phyloP scores from a whole-genome alignment of 306 rosid genomes.

The Vigna unguiculata region DNA sequence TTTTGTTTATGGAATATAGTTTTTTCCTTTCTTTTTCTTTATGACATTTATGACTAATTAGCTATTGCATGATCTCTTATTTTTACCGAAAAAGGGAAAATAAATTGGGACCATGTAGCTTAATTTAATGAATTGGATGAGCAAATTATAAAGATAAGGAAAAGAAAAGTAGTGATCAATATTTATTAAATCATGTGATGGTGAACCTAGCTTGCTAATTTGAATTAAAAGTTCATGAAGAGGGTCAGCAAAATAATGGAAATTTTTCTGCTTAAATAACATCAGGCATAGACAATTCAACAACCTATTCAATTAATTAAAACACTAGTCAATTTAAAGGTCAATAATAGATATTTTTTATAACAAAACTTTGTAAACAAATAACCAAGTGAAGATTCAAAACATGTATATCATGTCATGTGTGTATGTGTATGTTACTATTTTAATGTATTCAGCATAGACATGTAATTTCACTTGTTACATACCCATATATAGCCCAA shows the following conservation, averaged over 20 bases:
- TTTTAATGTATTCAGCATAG: background rate
- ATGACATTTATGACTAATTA: background rate
- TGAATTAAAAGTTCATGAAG: constrained; percentile 10
- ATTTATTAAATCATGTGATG: constrained; percentile 40
- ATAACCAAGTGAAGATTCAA: background rate
- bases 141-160: constrained; percentile 9
- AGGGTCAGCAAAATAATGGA: constrained; percentile 19
- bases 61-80: background rate
- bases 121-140: constrained; percentile 11
- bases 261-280: constrained; percentile 22
- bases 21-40: background rate
- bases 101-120: constrained; percentile 11
- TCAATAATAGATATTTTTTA: background rate
- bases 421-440: background rate
- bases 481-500: background rate
- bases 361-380: background rate
- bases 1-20: background rate
- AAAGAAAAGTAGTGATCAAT: constrained; percentile 6
- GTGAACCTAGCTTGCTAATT: constrained; percentile 14
- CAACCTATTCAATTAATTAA: constrained; percentile 9
- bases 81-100: background rate
- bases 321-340: constrained; percentile 12
- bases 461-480: background rate
- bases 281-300: constrained; percentile 21
- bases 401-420: background rate